Evolutionary conservation across 345 rosid genomes (phyloP).

Genomic region (Acer campestre): DNA sequence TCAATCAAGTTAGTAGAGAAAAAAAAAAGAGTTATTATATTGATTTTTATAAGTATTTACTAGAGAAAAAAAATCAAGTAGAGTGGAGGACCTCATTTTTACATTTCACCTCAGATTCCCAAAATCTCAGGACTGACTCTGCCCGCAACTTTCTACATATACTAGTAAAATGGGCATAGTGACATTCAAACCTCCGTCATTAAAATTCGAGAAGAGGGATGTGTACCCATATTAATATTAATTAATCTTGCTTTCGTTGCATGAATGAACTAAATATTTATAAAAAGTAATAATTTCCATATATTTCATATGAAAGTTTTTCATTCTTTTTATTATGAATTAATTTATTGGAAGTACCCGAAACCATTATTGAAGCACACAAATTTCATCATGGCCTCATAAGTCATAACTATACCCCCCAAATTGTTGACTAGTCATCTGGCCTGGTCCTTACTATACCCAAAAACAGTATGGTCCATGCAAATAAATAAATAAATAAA

Average conservation of each 20-base stretch:
- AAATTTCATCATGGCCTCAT: not conserved
- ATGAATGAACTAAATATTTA: not conserved
- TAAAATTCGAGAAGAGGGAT: too few species aligned
- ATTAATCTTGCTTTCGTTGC: not conserved
- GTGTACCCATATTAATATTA: not conserved
- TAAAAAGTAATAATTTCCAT: not conserved
- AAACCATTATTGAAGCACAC: constrained; percentile 2
- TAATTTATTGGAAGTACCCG: not conserved
- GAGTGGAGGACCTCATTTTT: too few species aligned
- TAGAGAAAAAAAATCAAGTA: too few species aligned
- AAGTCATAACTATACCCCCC: not conserved
- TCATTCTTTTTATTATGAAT: not conserved
- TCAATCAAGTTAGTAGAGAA: too few species aligned
- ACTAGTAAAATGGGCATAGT: too few species aligned
- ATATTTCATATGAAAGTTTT: not conserved
- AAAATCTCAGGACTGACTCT: too few species aligned
- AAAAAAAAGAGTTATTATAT: too few species aligned
- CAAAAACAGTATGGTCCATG: not conserved
- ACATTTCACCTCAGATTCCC: too few species aligned
- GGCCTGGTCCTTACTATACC: constrained; percentile 11
- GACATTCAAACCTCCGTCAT: too few species aligned
- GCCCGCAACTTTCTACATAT: too few species aligned
- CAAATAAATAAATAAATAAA: not conserved
- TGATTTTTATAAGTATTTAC: too few species aligned
- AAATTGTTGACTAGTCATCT: not conserved